These are phyloP conservation scores for Mallotus japonicus DNA, from an alignment of 441 rosid species.

Conservation along the genomic window DNA sequence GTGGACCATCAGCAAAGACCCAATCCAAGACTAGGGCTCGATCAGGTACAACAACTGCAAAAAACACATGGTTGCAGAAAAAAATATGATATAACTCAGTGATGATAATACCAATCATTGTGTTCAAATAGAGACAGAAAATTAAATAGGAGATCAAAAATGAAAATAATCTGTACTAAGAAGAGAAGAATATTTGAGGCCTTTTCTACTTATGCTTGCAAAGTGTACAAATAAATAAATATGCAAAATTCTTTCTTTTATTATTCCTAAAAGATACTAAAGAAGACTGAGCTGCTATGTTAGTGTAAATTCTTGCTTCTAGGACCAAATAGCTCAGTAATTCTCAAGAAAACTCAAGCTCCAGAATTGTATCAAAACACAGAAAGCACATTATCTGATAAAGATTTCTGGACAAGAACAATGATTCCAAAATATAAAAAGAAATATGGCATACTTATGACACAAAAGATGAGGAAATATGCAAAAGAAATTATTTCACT, in stretches of 20 bases:
- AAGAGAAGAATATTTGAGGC: not conserved
- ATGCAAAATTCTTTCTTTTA: no score
- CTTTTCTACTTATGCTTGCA: not conserved
- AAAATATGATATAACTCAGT: constrained; percentile 5
- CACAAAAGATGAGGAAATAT: not conserved
- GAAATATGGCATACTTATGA: not conserved
- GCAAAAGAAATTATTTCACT: not conserved
- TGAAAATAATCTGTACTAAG: not conserved
- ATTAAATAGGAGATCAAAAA: not conserved
- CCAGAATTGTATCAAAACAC: not conserved
- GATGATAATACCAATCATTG: constrained; percentile 14
- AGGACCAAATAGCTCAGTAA: not conserved
- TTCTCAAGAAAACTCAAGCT: not conserved
- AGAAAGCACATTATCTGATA: not conserved
- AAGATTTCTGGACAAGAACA: not conserved
- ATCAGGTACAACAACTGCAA: constrained; percentile 67
- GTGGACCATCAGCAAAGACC: constrained; percentile 95
- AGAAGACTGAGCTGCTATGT: not conserved
- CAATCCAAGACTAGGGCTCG: constrained; percentile 76
- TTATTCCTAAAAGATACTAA: no score
- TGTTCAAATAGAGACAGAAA: not conserved
- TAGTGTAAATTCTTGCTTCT: not conserved
- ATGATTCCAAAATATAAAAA: not conserved
- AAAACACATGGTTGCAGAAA: constrained; percentile 22
- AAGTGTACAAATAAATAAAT: not conserved